A percentile compares a stretch with the other conserved stretches of the same genome.
Evolutionary conservation across 371 early-diverging fungal genomes (phyloP).

Genomic region (Mortierella sp.): DNA sequence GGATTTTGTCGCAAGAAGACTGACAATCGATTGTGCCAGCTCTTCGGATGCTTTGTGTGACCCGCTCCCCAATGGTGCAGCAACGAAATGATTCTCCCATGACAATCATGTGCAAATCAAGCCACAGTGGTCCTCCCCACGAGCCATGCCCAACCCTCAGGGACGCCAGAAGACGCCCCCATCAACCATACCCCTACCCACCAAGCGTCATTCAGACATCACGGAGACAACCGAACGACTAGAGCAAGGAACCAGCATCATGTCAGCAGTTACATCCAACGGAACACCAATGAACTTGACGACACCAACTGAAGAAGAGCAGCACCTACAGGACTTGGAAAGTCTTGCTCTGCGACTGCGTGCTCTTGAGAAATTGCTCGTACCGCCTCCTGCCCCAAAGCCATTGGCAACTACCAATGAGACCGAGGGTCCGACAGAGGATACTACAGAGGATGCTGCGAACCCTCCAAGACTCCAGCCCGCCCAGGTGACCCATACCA

Average conservation of each 20-base stretch:
- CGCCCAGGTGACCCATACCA: background rate
- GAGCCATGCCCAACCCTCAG: background rate
- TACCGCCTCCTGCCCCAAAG: conserved; percentile 16
- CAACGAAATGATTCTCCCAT: background rate
- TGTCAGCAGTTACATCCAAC: conserved; percentile 15
- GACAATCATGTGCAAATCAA: background rate
- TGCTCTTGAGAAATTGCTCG: conserved; percentile 35
- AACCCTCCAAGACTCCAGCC: conserved; percentile 5
- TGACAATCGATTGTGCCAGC: too few relatives aligned
- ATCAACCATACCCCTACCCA: too few relatives aligned
- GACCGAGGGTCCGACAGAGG: conserved; percentile 33
- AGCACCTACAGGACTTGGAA: conserved; percentile 47
- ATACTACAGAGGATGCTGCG: conserved; percentile 17
- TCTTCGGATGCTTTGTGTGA: too few relatives aligned
- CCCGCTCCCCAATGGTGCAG: too few relatives aligned
- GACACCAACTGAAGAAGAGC: conserved; percentile 18
- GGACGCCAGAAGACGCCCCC: background rate
- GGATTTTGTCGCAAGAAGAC: too few relatives aligned
- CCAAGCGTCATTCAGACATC: background rate
- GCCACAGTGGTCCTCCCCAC: background rate
- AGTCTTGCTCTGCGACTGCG: conserved; percentile 41
- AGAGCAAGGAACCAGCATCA: conserved; percentile 3
- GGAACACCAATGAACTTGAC: background rate
- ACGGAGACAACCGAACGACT: background rate
- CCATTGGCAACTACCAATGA: conserved; percentile 5